Conservation (phyloP, 805 yeast genomes). For the Saturnispora sekii region DNA sequence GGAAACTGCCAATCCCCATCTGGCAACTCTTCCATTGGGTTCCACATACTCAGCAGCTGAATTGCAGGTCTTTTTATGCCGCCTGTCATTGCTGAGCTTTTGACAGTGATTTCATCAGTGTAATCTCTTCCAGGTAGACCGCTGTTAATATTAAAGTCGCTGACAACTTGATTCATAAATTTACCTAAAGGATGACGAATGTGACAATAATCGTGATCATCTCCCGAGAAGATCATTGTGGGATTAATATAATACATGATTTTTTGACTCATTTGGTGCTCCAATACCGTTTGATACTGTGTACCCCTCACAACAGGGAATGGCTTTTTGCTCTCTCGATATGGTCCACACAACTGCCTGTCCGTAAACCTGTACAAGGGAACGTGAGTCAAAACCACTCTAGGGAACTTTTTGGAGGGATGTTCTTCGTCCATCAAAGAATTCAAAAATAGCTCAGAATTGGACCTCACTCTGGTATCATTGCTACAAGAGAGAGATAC, state of each 20-base stretch:
- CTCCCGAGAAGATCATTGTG: slow-evolving; percentile 71
- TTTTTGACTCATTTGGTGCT: slow-evolving; percentile 45
- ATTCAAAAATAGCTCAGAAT: slow-evolving; percentile 46
- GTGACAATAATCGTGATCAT: slow-evolving; percentile 94
- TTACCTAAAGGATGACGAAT: slow-evolving; percentile 38
- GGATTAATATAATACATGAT: slow-evolving; percentile 58
- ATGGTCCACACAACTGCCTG: slow-evolving; percentile 60
- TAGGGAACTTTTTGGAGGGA: slow-evolving; percentile 34
- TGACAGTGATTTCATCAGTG: slow-evolving; percentile 75
- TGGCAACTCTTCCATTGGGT: slow-evolving; percentile 15
- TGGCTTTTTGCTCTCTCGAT: slow-evolving; percentile 53
- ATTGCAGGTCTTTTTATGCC: slow-evolving; percentile 82
- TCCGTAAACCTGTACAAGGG: slow-evolving; percentile 70
- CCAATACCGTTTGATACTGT: slow-evolving; percentile 88
- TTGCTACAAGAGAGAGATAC: slow-evolving; percentile 64
- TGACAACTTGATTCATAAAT: slow-evolving; percentile 11
- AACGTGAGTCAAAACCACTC: slow-evolving; percentile 74
- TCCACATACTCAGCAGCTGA: slow-evolving; percentile 61
- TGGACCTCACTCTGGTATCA: slow-evolving; percentile 33
- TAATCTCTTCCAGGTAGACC: slow-evolving; percentile 16
- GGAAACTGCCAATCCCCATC: slow-evolving; percentile 1
- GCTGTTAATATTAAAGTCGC: slow-evolving; percentile 8
- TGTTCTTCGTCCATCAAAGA: slow-evolving; percentile 19
- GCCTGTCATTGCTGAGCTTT: slow-evolving; percentile 87
- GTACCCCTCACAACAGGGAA: slow-evolving; percentile 69